These are phyloP conservation scores for Rhynchosporium graminicola DNA, from an alignment of 2,329 filamentous ascomycete genomes.

Conservation along the genomic window DNA sequence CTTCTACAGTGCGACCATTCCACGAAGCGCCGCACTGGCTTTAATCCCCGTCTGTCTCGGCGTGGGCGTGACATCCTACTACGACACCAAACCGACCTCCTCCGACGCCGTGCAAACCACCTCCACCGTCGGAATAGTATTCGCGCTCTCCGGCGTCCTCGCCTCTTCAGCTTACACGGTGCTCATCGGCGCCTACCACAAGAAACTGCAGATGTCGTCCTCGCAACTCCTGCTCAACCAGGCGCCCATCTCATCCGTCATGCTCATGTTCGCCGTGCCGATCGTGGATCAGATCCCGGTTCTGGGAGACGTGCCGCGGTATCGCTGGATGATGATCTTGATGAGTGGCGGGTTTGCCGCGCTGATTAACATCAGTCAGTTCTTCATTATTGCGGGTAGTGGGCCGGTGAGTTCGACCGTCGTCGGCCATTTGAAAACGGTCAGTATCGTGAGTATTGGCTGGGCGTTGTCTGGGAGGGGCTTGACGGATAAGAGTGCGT, in stretches of 20 bases:
- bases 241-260: constrained; percentile 46
- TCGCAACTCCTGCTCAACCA: constrained; percentile 48
- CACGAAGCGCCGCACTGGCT: constrained; percentile 30
- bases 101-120: constrained; percentile 53
- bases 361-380: constrained; percentile 40
- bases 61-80: constrained; percentile 49
- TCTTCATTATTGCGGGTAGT: constrained; percentile 40
- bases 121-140: constrained; percentile 57
- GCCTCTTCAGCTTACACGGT: constrained; percentile 42
- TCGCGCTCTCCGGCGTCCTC: constrained; percentile 62
- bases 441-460: constrained; percentile 35
- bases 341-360: constrained; percentile 46
- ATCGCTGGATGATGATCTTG: constrained; percentile 43
- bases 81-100: constrained; percentile 42
- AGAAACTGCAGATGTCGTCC: constrained; percentile 46
- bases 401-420: constrained; percentile 46
- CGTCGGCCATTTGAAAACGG: constrained; percentile 47
- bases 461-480: constrained; percentile 32
- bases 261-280: constrained; percentile 46
- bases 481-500: constrained; percentile 30
- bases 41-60: constrained; percentile 45
- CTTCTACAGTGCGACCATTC: constrained; percentile 35
- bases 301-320: constrained; percentile 40
- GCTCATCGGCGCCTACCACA: constrained; percentile 47
- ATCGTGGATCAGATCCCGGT: constrained; percentile 44